A percentile compares a stretch with the other conserved stretches of the same genome.
These are phyloP conservation scores for Powellomyces hirtus DNA, from an alignment of 192 early-diverging fungal genomes.

Conservation along the genomic window DNA sequence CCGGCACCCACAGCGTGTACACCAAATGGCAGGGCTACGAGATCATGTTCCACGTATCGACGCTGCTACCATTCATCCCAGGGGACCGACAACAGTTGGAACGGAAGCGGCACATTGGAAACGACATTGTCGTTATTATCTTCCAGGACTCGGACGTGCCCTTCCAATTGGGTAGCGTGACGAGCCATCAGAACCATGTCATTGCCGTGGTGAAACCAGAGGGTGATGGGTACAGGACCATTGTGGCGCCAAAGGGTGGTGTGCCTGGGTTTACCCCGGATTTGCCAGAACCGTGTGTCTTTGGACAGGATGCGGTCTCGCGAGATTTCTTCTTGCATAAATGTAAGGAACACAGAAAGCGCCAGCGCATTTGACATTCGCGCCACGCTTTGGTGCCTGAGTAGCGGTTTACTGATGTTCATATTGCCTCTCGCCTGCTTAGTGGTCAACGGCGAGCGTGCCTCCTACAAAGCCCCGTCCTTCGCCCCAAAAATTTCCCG, in stretches of 20 bases:
- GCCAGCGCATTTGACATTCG: no score
- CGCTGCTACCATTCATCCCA: slow-evolving; percentile 65
- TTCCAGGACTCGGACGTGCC: slow-evolving; percentile 47
- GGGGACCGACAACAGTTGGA: slow-evolving; percentile 72
- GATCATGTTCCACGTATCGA: slow-evolving; percentile 77
- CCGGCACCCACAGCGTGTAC: slow-evolving; percentile 66
- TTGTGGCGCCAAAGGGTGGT: slow-evolving; percentile 52
- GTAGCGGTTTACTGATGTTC: no score
- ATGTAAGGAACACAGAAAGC: slow-evolving; percentile 39
- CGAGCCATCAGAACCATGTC: slow-evolving; percentile 59
- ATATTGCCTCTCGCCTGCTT: not conserved
- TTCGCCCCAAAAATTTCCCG: slow-evolving; percentile 66
- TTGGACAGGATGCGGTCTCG: slow-evolving; percentile 55
- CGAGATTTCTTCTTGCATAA: slow-evolving; percentile 67
- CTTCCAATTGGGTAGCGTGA: slow-evolving; percentile 47
- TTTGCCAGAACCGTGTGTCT: slow-evolving; percentile 55
- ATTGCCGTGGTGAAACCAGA: slow-evolving; percentile 52
- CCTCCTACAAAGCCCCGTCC: slow-evolving; percentile 60
- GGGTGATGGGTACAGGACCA: slow-evolving; percentile 45
- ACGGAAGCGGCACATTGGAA: slow-evolving; percentile 70
- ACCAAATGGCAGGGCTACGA: slow-evolving; percentile 73
- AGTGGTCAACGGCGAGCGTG: slow-evolving; percentile 70
- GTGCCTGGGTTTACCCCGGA: slow-evolving; percentile 63
- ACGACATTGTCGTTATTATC: slow-evolving; percentile 68
- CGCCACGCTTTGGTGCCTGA: no score